Conservation (phyloP, 192 early-diverging fungal species). For the Backusella morwellensis region DNA sequence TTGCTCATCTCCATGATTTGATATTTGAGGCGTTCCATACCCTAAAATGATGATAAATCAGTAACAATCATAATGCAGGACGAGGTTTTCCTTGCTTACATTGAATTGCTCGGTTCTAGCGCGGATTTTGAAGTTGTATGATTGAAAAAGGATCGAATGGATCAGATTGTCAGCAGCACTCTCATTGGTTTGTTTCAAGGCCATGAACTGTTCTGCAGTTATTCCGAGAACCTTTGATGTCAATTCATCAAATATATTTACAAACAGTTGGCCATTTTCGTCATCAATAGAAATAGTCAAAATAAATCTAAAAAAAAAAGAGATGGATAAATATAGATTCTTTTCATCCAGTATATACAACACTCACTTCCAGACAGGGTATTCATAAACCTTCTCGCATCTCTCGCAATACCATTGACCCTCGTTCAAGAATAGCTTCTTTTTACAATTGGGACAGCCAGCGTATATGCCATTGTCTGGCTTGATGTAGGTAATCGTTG, state of each 20-base stretch:
- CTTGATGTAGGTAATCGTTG: constrained; percentile 73
- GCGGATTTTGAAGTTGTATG: constrained; percentile 70
- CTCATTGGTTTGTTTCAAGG: constrained; percentile 44
- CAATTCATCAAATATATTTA: constrained; percentile 85
- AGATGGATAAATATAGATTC: background rate
- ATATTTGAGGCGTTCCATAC: constrained; percentile 47
- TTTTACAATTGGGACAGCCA: constrained; percentile 87
- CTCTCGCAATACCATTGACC: constrained; percentile 90
- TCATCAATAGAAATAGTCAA: constrained; percentile 73
- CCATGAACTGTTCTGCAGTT: constrained; percentile 65
- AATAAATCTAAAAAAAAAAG: constrained; percentile 55
- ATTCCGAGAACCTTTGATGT: constrained; percentile 65
- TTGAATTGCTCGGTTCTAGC: constrained; percentile 83
- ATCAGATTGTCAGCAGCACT: constrained; percentile 42
- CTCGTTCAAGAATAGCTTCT: constrained; percentile 77
- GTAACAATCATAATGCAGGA: background rate
- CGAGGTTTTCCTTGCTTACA: constrained; percentile 37
- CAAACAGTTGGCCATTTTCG: constrained; percentile 74
- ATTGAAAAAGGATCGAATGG: constrained; percentile 59
- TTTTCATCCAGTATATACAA: background rate
- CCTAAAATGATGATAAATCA: constrained; percentile 29
- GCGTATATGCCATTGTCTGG: constrained; percentile 76
- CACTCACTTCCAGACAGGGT: constrained; percentile 56
- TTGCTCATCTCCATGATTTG: constrained; percentile 43
- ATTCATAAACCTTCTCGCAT: constrained; percentile 66